These are phyloP conservation scores for Megacollybia marginata DNA, from an alignment of 768 basidiomycete genomes.

Conservation along the genomic window DNA sequence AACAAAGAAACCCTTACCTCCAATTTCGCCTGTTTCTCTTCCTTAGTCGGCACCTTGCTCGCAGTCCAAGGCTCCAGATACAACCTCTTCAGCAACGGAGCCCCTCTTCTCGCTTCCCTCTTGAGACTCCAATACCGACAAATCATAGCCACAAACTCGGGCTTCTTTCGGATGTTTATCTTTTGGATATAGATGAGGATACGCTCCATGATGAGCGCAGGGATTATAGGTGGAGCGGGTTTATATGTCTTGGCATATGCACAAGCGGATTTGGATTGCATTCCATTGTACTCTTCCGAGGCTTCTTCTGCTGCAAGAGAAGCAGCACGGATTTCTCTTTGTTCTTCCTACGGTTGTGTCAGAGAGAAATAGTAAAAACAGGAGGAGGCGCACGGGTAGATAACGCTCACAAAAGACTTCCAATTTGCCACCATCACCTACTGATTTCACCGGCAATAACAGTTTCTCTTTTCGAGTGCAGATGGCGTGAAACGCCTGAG, in stretches of 20 bases:
- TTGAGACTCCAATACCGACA: conserved; percentile 98
- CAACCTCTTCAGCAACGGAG: conserved; percentile 85
- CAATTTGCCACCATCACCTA: conserved; percentile 63
- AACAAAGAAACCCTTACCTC: no score
- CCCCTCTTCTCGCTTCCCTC: conserved; percentile 86
- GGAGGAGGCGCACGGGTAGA: conserved; percentile 56
- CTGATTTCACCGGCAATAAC: conserved; percentile 84
- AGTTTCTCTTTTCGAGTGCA: conserved; percentile 87
- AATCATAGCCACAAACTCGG: conserved; percentile 66
- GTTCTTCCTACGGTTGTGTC: conserved; percentile 45
- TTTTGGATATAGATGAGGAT: conserved; percentile 69
- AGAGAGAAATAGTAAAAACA: neutral
- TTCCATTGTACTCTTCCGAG: conserved; percentile 25
- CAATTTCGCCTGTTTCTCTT: conserved; percentile 76
- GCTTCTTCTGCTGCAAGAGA: conserved; percentile 40
- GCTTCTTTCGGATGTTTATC: conserved; percentile 66
- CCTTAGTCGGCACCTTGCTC: conserved; percentile 61
- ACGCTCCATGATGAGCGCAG: conserved; percentile 73
- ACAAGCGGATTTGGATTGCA: conserved; percentile 70
- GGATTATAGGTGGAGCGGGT: conserved; percentile 89
- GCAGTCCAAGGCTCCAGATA: conserved; percentile 99
- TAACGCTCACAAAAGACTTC: conserved; percentile 88
- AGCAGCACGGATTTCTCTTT: conserved; percentile 51
- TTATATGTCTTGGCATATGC: conserved; percentile 91
- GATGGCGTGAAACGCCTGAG: conserved; percentile 92